Conservation (phyloP, 1,284 basidiomycete species). For the Boletellus sp. region DNA sequence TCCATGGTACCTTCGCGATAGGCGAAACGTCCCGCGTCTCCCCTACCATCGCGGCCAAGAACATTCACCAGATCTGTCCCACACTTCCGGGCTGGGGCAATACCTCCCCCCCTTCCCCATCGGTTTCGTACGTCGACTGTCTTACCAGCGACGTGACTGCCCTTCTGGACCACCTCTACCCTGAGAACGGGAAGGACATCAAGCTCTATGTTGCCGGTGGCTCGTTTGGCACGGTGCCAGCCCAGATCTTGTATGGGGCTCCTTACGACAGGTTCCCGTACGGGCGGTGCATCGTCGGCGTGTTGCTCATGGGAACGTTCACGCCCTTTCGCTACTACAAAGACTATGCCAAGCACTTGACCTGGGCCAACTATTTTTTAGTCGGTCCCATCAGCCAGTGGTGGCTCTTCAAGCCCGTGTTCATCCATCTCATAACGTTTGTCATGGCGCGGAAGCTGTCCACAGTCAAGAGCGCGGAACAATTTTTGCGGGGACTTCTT, state of each 20-base stretch:
- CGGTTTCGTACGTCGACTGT: constrained; percentile 39
- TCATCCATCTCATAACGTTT: constrained; percentile 34
- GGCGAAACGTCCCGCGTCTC: constrained; percentile 38
- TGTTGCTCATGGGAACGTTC: constrained; percentile 46
- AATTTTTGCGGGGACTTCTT: constrained; percentile 35
- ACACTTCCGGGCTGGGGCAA: constrained; percentile 56
- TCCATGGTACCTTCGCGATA: constrained; percentile 50
- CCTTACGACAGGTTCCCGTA: constrained; percentile 49
- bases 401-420: constrained; percentile 38
- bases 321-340: constrained; percentile 47
- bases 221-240: constrained; percentile 50
- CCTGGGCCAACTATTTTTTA: constrained; percentile 44
- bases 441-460: constrained; percentile 36
- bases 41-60: constrained; percentile 36
- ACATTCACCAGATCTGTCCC: constrained; percentile 45
- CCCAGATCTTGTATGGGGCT: constrained; percentile 56
- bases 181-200: constrained; percentile 35
- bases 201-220: constrained; percentile 50
- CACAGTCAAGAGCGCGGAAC: constrained; percentile 40
- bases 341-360: constrained; percentile 42
- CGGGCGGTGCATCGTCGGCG: constrained; percentile 42
- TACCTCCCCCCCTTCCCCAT: constrained; percentile 40
- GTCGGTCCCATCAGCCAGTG: constrained; percentile 43
- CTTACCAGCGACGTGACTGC: constrained; percentile 45
- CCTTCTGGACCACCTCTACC: constrained; percentile 50